Percentiles rank a stretch among this genome's conserved stretches.
Evolutionary conservation across 257 asterid species (phyloP).

Genomic region (Solanum chilense): DNA sequence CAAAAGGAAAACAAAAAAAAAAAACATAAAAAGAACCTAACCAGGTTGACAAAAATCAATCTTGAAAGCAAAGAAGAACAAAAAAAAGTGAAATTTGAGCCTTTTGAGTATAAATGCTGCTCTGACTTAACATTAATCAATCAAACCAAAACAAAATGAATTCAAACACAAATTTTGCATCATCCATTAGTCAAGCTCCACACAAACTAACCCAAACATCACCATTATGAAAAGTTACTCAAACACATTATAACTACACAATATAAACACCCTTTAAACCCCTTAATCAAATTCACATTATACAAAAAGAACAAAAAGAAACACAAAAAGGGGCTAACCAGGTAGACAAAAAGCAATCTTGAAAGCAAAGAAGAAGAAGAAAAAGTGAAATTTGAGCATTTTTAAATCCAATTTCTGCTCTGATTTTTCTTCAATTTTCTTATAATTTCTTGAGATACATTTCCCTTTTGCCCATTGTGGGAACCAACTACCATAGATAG

Average conservation of each 20-base stretch:
- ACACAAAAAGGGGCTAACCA: background rate
- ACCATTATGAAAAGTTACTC: background rate
- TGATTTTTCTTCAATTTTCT: background rate
- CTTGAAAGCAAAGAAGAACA: background rate
- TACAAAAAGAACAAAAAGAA: background rate
- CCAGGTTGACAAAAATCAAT: background rate
- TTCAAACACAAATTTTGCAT: background rate
- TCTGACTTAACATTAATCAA: background rate
- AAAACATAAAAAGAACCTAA: background rate
- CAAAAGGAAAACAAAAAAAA: background rate
- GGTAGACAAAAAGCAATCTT: background rate
- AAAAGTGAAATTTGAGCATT: background rate
- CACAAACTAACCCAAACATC: background rate
- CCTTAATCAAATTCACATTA: background rate
- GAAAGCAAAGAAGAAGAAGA: background rate
- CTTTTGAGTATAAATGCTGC: background rate
- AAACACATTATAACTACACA: background rate
- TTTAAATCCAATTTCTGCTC: background rate
- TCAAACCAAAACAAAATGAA: background rate
- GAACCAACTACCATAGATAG: background rate
- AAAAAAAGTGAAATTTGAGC: background rate
- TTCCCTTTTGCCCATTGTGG: background rate
- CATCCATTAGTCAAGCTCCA: background rate
- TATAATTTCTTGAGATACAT: background rate
- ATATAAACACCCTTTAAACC: background rate